These are phyloP conservation scores for Chlamydomonas reinhardtii DNA, from an alignment of 163 green algal genomes.

Conservation along the genomic window DNA sequence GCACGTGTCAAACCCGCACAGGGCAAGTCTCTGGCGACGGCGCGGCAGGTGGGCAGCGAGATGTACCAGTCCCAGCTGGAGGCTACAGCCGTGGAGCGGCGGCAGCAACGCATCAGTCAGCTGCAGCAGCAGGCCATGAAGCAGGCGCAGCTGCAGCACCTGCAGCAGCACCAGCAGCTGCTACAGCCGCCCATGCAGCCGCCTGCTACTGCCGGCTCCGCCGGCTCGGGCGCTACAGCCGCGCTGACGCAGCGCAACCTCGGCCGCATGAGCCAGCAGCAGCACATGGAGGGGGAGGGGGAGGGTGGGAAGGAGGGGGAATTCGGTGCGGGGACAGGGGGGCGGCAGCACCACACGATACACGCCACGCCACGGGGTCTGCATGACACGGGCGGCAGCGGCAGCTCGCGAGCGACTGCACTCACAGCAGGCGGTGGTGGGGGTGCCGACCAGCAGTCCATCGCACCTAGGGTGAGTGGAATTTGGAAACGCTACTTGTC, in stretches of 20 bases:
- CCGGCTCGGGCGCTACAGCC: not conserved
- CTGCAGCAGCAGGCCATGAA: conserved; percentile 1
- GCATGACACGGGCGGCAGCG: no score
- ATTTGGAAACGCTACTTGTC: no score
- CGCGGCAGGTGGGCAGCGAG: not conserved
- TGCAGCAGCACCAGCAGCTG: not conserved
- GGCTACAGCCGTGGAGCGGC: not conserved
- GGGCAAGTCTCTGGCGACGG: conserved; percentile 7
- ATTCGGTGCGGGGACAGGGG: not conserved
- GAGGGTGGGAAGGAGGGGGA: not conserved
- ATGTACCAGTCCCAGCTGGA: not conserved
- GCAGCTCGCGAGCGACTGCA: no score
- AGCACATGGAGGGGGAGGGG: not conserved
- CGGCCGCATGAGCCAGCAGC: not conserved
- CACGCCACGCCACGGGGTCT: no score
- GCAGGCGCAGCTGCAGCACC: not conserved
- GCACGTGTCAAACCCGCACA: no score
- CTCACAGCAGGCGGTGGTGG: no score
- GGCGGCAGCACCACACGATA: not conserved
- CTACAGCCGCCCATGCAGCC: not conserved
- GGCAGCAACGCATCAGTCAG: not conserved
- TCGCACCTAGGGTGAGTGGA: no score
- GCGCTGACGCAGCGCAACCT: not conserved
- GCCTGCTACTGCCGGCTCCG: not conserved
- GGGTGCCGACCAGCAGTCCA: no score